Percentiles rank a stretch among this genome's conserved stretches.
These are phyloP conservation scores for Leccinum solheimii DNA, from an alignment of 1,284 basidiomycete species.

Conservation along the genomic window DNA sequence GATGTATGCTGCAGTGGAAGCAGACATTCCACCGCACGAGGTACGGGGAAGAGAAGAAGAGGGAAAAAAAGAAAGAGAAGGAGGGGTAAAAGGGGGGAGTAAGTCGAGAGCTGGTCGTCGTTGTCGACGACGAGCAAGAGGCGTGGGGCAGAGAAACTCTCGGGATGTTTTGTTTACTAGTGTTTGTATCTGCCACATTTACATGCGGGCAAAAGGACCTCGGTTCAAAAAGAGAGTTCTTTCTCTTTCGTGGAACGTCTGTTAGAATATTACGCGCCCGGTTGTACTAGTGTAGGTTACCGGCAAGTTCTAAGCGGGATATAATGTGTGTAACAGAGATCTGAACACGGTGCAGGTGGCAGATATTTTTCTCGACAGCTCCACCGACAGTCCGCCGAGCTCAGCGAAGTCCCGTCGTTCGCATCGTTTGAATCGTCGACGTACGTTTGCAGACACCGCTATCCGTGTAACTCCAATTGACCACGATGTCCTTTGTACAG, in stretches of 20 bases:
- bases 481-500: slow-evolving; percentile 28
- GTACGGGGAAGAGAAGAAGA: not conserved
- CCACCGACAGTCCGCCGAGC: slow-evolving; percentile 39
- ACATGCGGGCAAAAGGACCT: not conserved
- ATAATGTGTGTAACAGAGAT: slow-evolving; percentile 11
- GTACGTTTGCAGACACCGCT: slow-evolving; percentile 28
- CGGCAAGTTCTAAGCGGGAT: not conserved
- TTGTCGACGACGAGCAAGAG: slow-evolving; percentile 36
- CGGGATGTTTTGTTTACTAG: slow-evolving; percentile 19
- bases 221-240: not conserved
- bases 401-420: slow-evolving; percentile 33
- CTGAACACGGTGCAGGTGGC: slow-evolving; percentile 32
- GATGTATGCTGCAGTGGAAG: slow-evolving; percentile 14
- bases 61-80: not conserved
- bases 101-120: slow-evolving; percentile 27
- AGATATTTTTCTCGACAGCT: slow-evolving; percentile 22
- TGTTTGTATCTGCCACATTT: slow-evolving; percentile 29
- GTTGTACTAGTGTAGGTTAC: not conserved
- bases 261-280: not conserved
- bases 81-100: not conserved
- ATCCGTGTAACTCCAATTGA: slow-evolving; percentile 18
- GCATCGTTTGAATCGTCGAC: slow-evolving; percentile 8
- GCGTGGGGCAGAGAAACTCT: slow-evolving; percentile 34
- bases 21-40: slow-evolving; percentile 30
- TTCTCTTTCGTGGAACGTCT: not conserved